These are phyloP conservation scores for Vicia faba DNA, from an alignment of 306 rosid species.

Conservation along the genomic window DNA sequence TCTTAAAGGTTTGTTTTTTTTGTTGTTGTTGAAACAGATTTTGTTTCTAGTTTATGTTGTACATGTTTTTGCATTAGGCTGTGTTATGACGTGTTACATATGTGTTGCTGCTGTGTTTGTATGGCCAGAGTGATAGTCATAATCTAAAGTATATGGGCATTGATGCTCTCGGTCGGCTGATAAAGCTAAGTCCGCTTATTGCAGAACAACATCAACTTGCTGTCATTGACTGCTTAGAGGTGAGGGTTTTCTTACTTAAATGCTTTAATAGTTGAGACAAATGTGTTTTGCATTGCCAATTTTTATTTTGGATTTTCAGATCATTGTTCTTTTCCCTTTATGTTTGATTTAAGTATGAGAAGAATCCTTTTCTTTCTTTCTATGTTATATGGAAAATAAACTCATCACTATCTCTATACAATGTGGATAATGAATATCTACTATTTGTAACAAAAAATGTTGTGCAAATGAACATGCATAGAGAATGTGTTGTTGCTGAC, in stretches of 20 bases:
- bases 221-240: slow-evolving; percentile 98
- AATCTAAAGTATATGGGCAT: slow-evolving; percentile 98
- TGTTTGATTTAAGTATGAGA: slow-evolving; percentile 1
- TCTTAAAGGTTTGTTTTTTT: slow-evolving; percentile 72
- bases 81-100: background rate
- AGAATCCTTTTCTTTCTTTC: background rate
- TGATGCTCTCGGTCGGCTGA: slow-evolving; percentile 91
- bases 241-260: slow-evolving; percentile 40
- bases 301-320: slow-evolving; percentile 1
- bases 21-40: slow-evolving; percentile 2
- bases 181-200: slow-evolving; percentile 80
- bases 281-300: slow-evolving; percentile 13
- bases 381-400: slow-evolving; percentile 12
- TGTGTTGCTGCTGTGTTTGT: background rate
- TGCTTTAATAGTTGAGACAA: slow-evolving; percentile 24
- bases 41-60: slow-evolving; percentile 12
- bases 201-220: slow-evolving; percentile 98
- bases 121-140: slow-evolving; percentile 90
- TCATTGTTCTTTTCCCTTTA: slow-evolving; percentile 9
- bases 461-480: slow-evolving; percentile 2
- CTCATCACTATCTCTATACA: background rate
- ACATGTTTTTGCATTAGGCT: slow-evolving; percentile 4
- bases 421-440: slow-evolving; percentile 9
- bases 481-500: slow-evolving; percentile 6
- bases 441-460: background rate